These are phyloP conservation scores for Penicillium sp. DNA, from an alignment of 2,329 filamentous ascomycete species.

Conservation along the genomic window DNA sequence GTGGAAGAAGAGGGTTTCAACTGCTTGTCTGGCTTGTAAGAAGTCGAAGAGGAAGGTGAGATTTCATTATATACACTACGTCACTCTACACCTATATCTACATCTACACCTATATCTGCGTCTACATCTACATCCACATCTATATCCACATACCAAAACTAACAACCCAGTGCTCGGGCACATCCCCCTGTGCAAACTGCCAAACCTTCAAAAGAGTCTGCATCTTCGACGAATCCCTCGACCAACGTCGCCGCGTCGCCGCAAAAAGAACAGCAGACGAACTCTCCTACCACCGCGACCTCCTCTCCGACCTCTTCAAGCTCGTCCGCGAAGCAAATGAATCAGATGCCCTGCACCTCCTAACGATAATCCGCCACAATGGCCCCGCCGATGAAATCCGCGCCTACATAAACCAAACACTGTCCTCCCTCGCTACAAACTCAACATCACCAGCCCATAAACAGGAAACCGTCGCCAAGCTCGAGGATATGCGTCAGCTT, in stretches of 20 bases:
- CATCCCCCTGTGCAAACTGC: conserved; percentile 40
- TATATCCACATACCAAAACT: not conserved
- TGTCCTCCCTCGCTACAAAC: conserved; percentile 3
- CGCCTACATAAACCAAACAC: conserved; percentile 31
- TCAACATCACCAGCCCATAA: not conserved
- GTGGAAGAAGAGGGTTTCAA: conserved; percentile 40
- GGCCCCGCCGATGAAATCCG: conserved; percentile 37
- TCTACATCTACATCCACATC: not conserved
- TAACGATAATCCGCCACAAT: conserved; percentile 38
- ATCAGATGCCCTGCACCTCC: conserved; percentile 25
- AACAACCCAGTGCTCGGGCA: conserved; percentile 35
- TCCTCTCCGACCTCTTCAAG: conserved; percentile 37
- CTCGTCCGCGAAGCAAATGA: conserved; percentile 35
- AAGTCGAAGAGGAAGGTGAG: conserved; percentile 41
- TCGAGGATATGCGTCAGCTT: conserved; percentile 29
- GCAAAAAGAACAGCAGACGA: conserved; percentile 42
- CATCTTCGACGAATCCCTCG: conserved; percentile 60
- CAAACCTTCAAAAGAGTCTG: conserved; percentile 35
- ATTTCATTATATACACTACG: not conserved
- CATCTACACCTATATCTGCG: not conserved
- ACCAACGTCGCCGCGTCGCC: conserved; percentile 48
- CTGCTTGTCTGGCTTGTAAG: conserved; percentile 41
- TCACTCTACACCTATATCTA: not conserved
- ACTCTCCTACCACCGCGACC: conserved; percentile 39
- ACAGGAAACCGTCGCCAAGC: conserved; percentile 20